These are phyloP conservation scores for Amauroascus verrucosus DNA, from an alignment of 2,329 filamentous ascomycete species.

Conservation along the genomic window DNA sequence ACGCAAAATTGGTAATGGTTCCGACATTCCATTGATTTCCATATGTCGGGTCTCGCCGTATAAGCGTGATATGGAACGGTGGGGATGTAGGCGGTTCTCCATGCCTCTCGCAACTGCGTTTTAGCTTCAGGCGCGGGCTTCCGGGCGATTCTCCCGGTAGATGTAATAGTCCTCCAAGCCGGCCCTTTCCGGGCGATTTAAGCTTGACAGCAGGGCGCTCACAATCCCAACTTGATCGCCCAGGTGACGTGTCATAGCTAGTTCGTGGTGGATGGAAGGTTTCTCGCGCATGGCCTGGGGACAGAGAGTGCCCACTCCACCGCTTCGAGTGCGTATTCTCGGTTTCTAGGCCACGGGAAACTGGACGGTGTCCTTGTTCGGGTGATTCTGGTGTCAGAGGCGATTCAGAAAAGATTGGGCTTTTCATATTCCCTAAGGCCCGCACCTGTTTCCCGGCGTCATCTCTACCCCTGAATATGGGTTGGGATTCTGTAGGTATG, in stretches of 20 bases:
- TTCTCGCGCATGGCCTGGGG: slow-evolving; percentile 3
- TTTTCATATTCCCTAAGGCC: not conserved
- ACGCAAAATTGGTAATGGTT: slow-evolving; percentile 42
- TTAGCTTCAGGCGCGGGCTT: slow-evolving; percentile 1
- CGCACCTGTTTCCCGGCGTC: not conserved
- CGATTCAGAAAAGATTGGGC: slow-evolving; percentile 7
- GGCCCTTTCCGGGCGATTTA: not conserved
- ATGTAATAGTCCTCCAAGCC: not conserved
- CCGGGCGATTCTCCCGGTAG: not conserved
- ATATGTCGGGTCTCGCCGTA: slow-evolving; percentile 61
- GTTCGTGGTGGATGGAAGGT: slow-evolving; percentile 6
- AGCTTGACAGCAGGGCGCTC: slow-evolving; percentile 4
- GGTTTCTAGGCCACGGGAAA: not conserved
- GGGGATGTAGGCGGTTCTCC: not conserved
- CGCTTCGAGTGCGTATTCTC: not conserved
- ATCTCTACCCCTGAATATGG: not conserved
- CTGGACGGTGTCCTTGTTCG: not conserved
- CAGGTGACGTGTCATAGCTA: slow-evolving; percentile 3
- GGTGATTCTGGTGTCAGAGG: slow-evolving; percentile 2
- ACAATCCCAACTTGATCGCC: slow-evolving; percentile 10
- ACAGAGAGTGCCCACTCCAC: slow-evolving; percentile 6
- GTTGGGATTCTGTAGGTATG: no score
- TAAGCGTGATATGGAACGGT: slow-evolving; percentile 45
- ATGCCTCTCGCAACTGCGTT: slow-evolving; percentile 6
- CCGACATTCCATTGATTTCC: slow-evolving; percentile 68